Percentiles rank a stretch among this genome's conserved stretches.
phyloP scores from a whole-genome alignment of 352 stramenopile genomes.

The Blastocystis sp. region DNA sequence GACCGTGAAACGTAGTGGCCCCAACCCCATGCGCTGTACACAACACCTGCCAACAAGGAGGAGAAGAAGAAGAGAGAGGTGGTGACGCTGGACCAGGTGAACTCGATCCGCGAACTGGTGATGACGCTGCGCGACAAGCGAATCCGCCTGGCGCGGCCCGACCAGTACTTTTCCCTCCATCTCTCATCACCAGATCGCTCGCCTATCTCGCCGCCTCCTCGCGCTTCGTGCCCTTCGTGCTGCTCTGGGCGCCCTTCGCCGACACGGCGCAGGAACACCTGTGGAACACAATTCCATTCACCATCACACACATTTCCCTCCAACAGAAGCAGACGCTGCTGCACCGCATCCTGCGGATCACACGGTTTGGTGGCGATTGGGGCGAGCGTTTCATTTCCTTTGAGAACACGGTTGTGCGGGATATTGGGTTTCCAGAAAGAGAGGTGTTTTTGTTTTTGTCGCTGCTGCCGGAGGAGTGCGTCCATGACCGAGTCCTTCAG shows the following conservation, averaged over 20 bases:
- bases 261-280: background rate
- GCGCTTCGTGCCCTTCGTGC: background rate
- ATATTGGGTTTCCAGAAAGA: constrained; percentile 25
- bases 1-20: constrained; percentile 34
- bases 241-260: background rate
- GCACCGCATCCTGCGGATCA: background rate
- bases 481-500: background rate
- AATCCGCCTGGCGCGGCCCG: constrained; percentile 11
- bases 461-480: background rate
- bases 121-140: background rate
- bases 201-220: background rate
- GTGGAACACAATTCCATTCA: background rate
- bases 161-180: background rate
- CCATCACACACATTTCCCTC: background rate
- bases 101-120: constrained; percentile 21
- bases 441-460: constrained; percentile 2
- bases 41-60: background rate
- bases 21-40: background rate
- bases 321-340: background rate
- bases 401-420: background rate
- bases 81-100: constrained; percentile 54
- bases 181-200: background rate
- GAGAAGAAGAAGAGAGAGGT: background rate
- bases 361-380: background rate
- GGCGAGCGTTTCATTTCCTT: background rate